Conservation (phyloP, 768 basidiomycete genomes). For the Amyloporia xantha region DNA sequence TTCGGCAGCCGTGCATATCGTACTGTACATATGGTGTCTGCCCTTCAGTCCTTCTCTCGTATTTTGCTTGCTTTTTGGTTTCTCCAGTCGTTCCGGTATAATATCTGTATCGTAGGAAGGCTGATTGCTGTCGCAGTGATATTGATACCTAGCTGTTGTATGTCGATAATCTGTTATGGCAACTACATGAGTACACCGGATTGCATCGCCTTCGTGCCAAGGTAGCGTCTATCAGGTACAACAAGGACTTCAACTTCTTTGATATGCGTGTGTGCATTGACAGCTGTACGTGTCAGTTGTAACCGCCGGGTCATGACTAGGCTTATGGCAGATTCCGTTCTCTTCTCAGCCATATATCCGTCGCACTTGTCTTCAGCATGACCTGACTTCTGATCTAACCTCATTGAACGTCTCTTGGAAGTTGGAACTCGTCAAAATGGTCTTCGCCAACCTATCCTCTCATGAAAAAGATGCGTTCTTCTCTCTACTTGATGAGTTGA, state of each 20-base stretch:
- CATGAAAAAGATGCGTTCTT: slow-evolving; percentile 82
- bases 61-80: not conserved
- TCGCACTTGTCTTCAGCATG: not conserved
- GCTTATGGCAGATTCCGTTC: too few species aligned
- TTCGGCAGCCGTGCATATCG: slow-evolving; percentile 1
- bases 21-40: slow-evolving; percentile 1
- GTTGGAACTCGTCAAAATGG: slow-evolving; percentile 41
- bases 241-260: too few species aligned
- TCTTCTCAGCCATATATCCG: too few species aligned
- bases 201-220: too few species aligned
- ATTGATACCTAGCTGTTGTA: slow-evolving; percentile 15
- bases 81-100: slow-evolving; percentile 1
- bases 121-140: slow-evolving; percentile 6
- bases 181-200: not conserved
- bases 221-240: too few species aligned
- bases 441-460: slow-evolving; percentile 57
- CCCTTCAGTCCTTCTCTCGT: not conserved
- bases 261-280: too few species aligned
- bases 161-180: slow-evolving; percentile 3
- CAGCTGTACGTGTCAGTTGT: too few species aligned
- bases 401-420: not conserved
- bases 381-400: not conserved
- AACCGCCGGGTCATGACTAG: too few species aligned
- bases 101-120: slow-evolving; percentile 12
- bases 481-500: slow-evolving; percentile 71